These are phyloP conservation scores for Endotrypanum monterogeii DNA, from an alignment of 208 protist genomes.

Conservation along the genomic window DNA sequence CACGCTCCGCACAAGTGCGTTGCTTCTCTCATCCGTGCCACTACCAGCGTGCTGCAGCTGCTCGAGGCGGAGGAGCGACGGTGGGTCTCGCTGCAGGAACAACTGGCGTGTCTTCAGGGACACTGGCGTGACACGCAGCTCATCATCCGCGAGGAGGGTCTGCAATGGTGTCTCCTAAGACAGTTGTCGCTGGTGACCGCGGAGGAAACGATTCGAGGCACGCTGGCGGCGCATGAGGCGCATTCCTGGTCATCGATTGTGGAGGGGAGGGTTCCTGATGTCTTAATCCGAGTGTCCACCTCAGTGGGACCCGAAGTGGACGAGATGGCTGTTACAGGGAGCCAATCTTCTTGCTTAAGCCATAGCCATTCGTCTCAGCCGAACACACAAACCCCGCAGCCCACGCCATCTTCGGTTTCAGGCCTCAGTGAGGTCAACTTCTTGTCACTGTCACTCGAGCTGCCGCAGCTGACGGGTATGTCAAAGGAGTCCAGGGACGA, in stretches of 20 bases:
- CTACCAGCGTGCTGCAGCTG: constrained; percentile 6
- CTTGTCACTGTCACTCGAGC: background rate
- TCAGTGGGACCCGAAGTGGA: too few relatives aligned
- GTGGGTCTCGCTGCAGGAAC: constrained; percentile 19
- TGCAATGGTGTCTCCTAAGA: constrained; percentile 6
- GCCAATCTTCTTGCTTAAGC: background rate
- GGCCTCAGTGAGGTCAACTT: background rate
- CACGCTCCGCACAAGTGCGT: constrained; percentile 20
- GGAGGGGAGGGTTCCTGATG: background rate
- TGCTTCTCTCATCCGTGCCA: background rate
- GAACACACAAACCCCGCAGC: background rate
- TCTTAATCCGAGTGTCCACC: too few relatives aligned
- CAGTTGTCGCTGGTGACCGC: background rate
- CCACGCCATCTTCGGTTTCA: background rate
- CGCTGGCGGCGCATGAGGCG: background rate
- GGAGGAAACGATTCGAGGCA: background rate
- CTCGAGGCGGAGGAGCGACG: constrained; percentile 15
- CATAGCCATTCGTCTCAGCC: background rate
- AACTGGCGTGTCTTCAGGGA: constrained; percentile 1
- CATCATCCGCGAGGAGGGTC: constrained; percentile 13
- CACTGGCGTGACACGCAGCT: background rate
- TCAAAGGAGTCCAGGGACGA: background rate
- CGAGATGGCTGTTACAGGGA: background rate
- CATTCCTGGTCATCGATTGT: background rate
- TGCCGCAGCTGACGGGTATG: background rate